phyloP scores from a whole-genome alignment of 495 filamentous ascomycete genomes.

The Margaritispora aquatica region DNA sequence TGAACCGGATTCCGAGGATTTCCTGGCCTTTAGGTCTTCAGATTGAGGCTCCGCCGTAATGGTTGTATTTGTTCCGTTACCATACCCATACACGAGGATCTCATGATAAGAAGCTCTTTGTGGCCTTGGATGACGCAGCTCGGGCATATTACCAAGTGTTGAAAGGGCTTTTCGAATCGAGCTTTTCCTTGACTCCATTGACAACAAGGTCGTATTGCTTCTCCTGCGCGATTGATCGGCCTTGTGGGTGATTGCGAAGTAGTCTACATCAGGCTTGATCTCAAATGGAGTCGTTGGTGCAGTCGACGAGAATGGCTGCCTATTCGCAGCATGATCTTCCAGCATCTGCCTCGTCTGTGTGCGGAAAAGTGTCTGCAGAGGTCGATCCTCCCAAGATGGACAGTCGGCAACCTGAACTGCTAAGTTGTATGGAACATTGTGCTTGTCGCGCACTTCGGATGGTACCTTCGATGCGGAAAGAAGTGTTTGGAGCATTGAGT shows the following conservation, averaged over 20 bases:
- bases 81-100: conserved; percentile 36
- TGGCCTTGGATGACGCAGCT: conserved; percentile 18
- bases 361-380: conserved; percentile 9
- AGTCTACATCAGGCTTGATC: conserved; percentile 38
- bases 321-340: not conserved
- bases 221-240: conserved; percentile 5
- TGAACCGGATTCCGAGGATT: conserved; percentile 2
- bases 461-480: conserved; percentile 39
- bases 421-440: conserved; percentile 35
- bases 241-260: conserved; percentile 30
- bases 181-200: conserved; percentile 3
- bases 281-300: not conserved
- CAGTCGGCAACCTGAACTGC: conserved; percentile 32
- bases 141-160: conserved; percentile 18
- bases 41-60: not conserved
- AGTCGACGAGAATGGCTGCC: not conserved
- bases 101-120: conserved; percentile 28
- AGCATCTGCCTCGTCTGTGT: conserved; percentile 22
- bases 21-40: not conserved
- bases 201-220: conserved; percentile 3
- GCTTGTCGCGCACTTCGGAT: conserved; percentile 29
- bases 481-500: conserved; percentile 60
- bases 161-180: conserved; percentile 26
- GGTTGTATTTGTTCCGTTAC: conserved; percentile 34
- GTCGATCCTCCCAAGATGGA: conserved; percentile 33